Conservation (phyloP, 768 basidiomycete species). For the Lactarius vividus region DNA sequence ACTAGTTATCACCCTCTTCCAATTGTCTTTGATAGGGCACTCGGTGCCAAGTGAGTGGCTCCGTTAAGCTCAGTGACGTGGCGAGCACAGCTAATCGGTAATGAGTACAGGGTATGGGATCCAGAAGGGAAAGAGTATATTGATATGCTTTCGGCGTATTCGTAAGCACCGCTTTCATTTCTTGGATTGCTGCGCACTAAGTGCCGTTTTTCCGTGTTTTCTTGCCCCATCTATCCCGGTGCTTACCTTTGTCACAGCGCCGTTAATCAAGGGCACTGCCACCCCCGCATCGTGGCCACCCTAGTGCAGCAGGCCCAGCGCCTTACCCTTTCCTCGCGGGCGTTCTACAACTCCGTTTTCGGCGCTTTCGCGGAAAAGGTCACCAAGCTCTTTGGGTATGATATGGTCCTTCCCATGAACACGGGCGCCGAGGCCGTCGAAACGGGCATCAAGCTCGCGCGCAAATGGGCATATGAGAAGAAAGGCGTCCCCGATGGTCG, state of each 20-base stretch:
- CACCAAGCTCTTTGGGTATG: conserved; percentile 83
- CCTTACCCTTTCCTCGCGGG: conserved; percentile 91
- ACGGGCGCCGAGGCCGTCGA: conserved; percentile 99
- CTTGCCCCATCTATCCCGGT: background rate
- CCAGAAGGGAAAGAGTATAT: conserved; percentile 95
- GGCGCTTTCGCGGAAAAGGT: conserved; percentile 87
- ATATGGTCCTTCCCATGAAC: conserved; percentile 98
- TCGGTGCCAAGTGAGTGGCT: conserved; percentile 78
- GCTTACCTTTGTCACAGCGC: conserved; percentile 48
- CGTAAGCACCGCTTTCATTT: conserved; percentile 49
- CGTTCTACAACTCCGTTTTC: conserved; percentile 93
- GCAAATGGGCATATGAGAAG: conserved; percentile 95
- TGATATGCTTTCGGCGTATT: conserved; percentile 97
- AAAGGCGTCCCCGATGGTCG: conserved; percentile 79
- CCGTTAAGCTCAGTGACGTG: conserved; percentile 36
- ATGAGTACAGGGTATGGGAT: conserved; percentile 71
- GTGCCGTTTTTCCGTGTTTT: background rate
- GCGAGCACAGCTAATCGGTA: conserved; percentile 21
- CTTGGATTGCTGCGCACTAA: too few relatives aligned
- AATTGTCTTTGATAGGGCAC: conserved; percentile 87
- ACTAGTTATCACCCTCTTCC: conserved; percentile 93
- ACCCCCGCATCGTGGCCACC: conserved; percentile 80
- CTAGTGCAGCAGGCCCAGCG: conserved; percentile 82
- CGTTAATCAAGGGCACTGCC: conserved; percentile 95
- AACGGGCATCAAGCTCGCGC: conserved; percentile 90